Percentiles rank a stretch among this genome's conserved stretches.
These are phyloP conservation scores for Glycine latifolia DNA, from an alignment of 306 rosid genomes.

Conservation along the genomic window DNA sequence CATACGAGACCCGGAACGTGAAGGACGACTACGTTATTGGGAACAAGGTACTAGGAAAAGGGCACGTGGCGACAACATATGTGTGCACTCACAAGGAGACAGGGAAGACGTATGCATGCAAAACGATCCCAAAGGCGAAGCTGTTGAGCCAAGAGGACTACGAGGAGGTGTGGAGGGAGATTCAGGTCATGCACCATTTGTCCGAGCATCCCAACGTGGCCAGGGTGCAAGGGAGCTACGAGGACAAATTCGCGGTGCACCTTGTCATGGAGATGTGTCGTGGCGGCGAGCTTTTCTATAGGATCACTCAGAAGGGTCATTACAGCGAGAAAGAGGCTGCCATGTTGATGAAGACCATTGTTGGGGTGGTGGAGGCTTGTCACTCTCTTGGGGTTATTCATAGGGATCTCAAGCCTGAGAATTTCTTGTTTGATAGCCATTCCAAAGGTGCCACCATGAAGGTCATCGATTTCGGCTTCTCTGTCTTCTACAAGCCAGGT, in stretches of 20 bases:
- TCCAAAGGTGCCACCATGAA: constrained; percentile 71
- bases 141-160: constrained; percentile 70
- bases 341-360: constrained; percentile 75
- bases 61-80: constrained; percentile 77
- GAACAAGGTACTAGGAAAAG: constrained; percentile 75
- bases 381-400: constrained; percentile 93
- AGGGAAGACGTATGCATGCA: constrained; percentile 68
- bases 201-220: constrained; percentile 76
- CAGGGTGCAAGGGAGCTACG: constrained; percentile 72
- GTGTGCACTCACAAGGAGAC: constrained; percentile 64
- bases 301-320: constrained; percentile 81
- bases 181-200: constrained; percentile 87
- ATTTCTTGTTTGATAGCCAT: constrained; percentile 79
- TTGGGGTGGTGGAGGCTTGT: constrained; percentile 79
- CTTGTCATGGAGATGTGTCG: constrained; percentile 84
- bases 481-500: constrained; percentile 84
- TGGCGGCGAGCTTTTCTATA: constrained; percentile 88
- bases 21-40: constrained; percentile 82
- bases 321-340: constrained; percentile 85
- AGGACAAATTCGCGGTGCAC: constrained; percentile 79
- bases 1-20: constrained; percentile 65
- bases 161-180: constrained; percentile 91
- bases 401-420: constrained; percentile 94
- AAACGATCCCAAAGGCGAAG: constrained; percentile 85
- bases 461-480: constrained; percentile 85